Base-by-base conservation (phyloP, 306 rosid genomes). In the Chamaecrista fasciculata region DNA sequence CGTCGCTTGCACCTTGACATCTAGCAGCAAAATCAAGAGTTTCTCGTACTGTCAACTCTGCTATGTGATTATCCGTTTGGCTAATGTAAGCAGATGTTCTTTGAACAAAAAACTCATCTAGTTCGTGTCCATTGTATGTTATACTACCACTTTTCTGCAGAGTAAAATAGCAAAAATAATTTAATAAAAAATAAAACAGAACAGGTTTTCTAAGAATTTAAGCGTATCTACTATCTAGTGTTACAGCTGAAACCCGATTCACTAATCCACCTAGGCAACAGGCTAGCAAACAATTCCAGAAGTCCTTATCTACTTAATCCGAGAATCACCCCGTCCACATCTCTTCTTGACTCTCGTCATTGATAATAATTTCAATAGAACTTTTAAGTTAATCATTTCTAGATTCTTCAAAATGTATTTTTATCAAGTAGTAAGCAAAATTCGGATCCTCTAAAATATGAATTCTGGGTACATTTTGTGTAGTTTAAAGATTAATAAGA, bases 11-110 rank as follows among this genome's bases (percentile, higher is more conserved):
- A 70, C 98, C 93, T 83, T 90, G 96, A 58, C 93, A 92, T 81
- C 96, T 83, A 62, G 93, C 96, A 42, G 96, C 96, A 73, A 92
- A 92, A 84, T 92, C 98, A 68, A 92, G 81, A 55, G 96, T 92
- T 85, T 92, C 91, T 80, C 98, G 40, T 0, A 92, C 98, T 3
- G 96, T 92, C 37, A 92, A 11, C 37, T 92, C 98, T 64, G 88
- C 91, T 10, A 79, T 83, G 74, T 92, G 96, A 75, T 84, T 83
- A 79, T 92, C 98, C 47, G 94, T 84, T 81, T 89, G 98, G 74
- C 93, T 75, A 40, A 82, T 92, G 79, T 89, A 92, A 49, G 96
- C 96, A 65, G 98, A 70, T 44, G 96, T 88, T 67, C 98, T 92
- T 84, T 86, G 95, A 81, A 87, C 77, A 47, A 83, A 82, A 58